These are phyloP conservation scores for Benincasa hispida DNA, from an alignment of 306 rosid genomes.

Conservation along the genomic window DNA sequence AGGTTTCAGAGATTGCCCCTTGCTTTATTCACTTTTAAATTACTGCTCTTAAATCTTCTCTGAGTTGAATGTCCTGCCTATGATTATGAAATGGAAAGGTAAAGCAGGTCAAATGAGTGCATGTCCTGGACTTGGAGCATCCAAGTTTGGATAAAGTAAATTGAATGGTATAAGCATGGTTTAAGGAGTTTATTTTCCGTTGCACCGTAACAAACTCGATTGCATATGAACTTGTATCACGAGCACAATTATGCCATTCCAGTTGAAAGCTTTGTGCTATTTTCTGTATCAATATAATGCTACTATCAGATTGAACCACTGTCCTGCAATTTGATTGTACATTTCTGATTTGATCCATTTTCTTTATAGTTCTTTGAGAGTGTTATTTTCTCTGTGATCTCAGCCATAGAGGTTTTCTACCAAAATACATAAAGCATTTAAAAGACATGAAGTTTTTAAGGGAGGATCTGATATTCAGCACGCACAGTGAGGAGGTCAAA, in stretches of 20 bases:
- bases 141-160: neutral
- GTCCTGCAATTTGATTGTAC: neutral
- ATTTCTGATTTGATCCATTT: neutral
- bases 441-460: constrained; percentile 74
- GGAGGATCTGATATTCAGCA: constrained; percentile 81
- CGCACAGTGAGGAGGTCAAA: constrained; percentile 81
- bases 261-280: neutral
- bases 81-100: neutral
- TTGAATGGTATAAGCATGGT: neutral
- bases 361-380: neutral
- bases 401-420: constrained; percentile 85
- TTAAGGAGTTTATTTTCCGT: neutral
- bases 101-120: neutral
- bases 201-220: neutral
- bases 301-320: neutral
- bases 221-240: neutral
- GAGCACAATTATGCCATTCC: too few species aligned
- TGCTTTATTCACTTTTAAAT: neutral
- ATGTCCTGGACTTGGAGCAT: neutral
- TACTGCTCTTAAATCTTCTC: neutral
- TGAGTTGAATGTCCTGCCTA: neutral
- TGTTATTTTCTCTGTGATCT: constrained; percentile 18
- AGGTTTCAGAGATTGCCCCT: constrained; percentile 29
- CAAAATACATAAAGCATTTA: constrained; percentile 49
- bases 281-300: neutral